Evolutionary conservation across 805 yeast species (phyloP), one percentile per base, ranked within the genome.

Genomic region (Candida ascalaphidarum): DNA sequence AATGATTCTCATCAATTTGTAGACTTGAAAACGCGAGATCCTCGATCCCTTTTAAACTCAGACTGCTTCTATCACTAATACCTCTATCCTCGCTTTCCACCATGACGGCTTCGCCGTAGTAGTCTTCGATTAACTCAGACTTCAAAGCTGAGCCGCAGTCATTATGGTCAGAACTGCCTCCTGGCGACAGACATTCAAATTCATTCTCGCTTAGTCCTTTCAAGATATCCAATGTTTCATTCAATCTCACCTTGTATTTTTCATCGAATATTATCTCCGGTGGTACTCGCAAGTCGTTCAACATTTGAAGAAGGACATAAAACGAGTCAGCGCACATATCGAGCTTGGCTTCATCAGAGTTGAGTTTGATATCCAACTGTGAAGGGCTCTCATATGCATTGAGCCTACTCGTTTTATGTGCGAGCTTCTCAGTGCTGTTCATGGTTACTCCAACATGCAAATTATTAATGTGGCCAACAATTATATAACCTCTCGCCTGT

Each of bases 291-390:
- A 88, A 58, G 43, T 85, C 95, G 34, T 72, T 76, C 7, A 78
- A 37, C 7, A 82, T 43, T 36, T 81, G 94, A 2, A 74, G 35
- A 23, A 88, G 50, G 9, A 89, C 72, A 42, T 83, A 80, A 1
- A 77, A 66, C 0, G 96, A 84, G 47, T 88, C 97, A 1, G 95
- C 89, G 57, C 96, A 86, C 3, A 78, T 33, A 15, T 74, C 76
- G 1, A 79, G 25, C 13, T 55, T 60, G 11, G 68, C 47, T 11
- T 56, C 55, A 31, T 74, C 81, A 5, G 72, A 37, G 28, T 63
- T 64, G 7, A 76, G 43, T 26, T 67, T 68, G 17, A 77, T 25
- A 27, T 66, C 72, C 2, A 69, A 30, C 1, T 54, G 23, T 0
- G 70, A 41, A 14, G 45, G 24, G 23, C 38, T 42, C 11, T 44